phyloP scores from a whole-genome alignment of 805 yeast genomes.

The Priceomyces melissophilus region DNA sequence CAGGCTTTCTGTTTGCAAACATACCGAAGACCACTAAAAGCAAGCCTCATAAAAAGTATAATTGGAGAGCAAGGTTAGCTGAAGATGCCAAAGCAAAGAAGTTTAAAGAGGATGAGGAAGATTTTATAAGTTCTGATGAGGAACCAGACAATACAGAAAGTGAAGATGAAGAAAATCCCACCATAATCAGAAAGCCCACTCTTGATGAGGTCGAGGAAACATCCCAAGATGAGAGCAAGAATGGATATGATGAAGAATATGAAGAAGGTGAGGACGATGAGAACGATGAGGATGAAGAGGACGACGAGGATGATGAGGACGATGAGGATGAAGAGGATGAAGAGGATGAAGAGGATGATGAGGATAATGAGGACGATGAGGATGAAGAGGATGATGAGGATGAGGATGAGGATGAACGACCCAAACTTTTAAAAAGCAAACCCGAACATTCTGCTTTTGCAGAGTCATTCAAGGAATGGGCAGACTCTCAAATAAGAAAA shows the following conservation, averaged over 20 bases:
- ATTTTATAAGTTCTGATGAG: constrained; percentile 46
- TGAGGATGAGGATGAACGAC: constrained; percentile 20
- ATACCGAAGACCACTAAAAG: constrained; percentile 34
- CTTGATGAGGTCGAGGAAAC: constrained; percentile 12
- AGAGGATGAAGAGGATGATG: constrained; percentile 30
- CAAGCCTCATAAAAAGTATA: constrained; percentile 47
- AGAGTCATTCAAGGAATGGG: constrained; percentile 81
- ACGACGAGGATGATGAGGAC: constrained; percentile 27
- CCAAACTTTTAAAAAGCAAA: constrained; percentile 34
- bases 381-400: constrained; percentile 22
- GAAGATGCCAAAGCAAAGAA: constrained; percentile 34
- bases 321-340: constrained; percentile 26
- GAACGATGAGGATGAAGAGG: constrained; percentile 23
- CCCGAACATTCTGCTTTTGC: constrained; percentile 45
- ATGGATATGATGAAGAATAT: constrained; percentile 26
- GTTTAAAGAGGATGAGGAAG: constrained; percentile 58
- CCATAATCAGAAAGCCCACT: not conserved
- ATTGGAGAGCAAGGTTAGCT: constrained; percentile 57
- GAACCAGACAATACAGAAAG: constrained; percentile 18
- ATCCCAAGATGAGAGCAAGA: constrained; percentile 17
- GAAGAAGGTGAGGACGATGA: constrained; percentile 26
- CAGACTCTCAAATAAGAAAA: constrained; percentile 64
- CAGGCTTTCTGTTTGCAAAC: constrained; percentile 67
- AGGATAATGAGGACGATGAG: constrained; percentile 23
- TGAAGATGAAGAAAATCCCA: constrained; percentile 18